Conservation (phyloP, 164 flowering plant species). For the Macadamia integrifolia region DNA sequence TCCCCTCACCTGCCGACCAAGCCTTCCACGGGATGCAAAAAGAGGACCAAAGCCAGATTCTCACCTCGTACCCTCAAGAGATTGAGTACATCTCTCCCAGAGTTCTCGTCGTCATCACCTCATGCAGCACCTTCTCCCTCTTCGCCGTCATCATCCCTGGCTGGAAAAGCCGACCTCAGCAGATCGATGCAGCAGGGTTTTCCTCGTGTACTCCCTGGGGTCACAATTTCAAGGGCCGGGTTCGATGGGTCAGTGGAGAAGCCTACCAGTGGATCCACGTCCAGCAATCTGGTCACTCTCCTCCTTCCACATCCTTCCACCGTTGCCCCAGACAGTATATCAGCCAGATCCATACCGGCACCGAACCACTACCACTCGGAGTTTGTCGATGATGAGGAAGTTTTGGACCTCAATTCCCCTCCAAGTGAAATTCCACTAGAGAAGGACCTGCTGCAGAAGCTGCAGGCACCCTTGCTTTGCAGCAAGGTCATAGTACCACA, state of each 20-base stretch:
- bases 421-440: conserved; percentile 38
- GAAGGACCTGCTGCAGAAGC: conserved; percentile 31
- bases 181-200: conserved; percentile 31
- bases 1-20: conserved; percentile 55
- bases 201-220: conserved; percentile 12
- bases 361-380: background rate
- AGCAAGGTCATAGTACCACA: conserved; percentile 46
- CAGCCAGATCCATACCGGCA: background rate
- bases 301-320: conserved; percentile 21
- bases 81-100: conserved; percentile 11
- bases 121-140: conserved; percentile 5
- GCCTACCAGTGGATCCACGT: conserved; percentile 11
- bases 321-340: conserved; percentile 5
- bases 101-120: conserved; percentile 19
- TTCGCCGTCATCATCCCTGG: conserved; percentile 1
- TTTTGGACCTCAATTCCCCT: conserved; percentile 33
- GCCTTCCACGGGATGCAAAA: conserved; percentile 47
- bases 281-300: conserved; percentile 36
- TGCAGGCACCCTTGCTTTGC: background rate
- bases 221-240: too few species aligned
- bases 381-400: background rate
- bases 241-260: background rate
- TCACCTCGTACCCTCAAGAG: conserved; percentile 39
- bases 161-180: conserved; percentile 16
- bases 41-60: conserved; percentile 42